Percentiles rank a stretch among this genome's conserved stretches.
Evolutionary conservation across 306 rosid species (phyloP).

Genomic region (Cicer pinnatifidum): DNA sequence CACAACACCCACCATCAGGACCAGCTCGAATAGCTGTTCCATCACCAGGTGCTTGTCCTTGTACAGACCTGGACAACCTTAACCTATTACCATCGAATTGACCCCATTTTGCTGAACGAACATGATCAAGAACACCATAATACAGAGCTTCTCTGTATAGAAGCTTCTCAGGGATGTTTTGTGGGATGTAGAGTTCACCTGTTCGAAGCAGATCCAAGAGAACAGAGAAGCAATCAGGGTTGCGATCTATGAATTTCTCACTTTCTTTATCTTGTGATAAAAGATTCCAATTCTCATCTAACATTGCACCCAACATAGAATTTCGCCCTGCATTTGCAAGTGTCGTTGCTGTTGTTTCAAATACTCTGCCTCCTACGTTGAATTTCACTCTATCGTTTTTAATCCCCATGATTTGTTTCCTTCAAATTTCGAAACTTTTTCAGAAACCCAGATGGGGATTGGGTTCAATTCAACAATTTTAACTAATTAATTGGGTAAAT

Average conservation of each 20-base stretch:
- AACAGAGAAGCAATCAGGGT: constrained; percentile 80
- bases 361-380: constrained; percentile 91
- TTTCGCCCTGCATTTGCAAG: constrained; percentile 89
- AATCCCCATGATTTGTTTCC: constrained; percentile 58
- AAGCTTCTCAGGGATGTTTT: constrained; percentile 69
- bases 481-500: background rate
- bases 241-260: constrained; percentile 86
- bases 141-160: constrained; percentile 80
- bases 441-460: constrained; percentile 49
- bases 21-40: constrained; percentile 93
- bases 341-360: constrained; percentile 88
- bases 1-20: constrained; percentile 93
- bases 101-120: constrained; percentile 84
- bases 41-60: constrained; percentile 91
- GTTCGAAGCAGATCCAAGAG: constrained; percentile 90
- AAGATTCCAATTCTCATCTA: constrained; percentile 78
- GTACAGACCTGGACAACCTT: constrained; percentile 54
- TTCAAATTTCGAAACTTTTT: constrained; percentile 36
- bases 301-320: constrained; percentile 87
- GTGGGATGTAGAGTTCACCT: constrained; percentile 62
- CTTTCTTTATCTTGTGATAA: constrained; percentile 21
- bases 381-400: constrained; percentile 73
- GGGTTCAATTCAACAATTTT: constrained; percentile 15
- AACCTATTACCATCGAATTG: constrained; percentile 81
- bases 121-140: constrained; percentile 78